A percentile compares a stretch with the other conserved stretches of the same genome.
Evolutionary conservation across 768 basidiomycete species (phyloP).

Genomic region (Exidia glandulosa): DNA sequence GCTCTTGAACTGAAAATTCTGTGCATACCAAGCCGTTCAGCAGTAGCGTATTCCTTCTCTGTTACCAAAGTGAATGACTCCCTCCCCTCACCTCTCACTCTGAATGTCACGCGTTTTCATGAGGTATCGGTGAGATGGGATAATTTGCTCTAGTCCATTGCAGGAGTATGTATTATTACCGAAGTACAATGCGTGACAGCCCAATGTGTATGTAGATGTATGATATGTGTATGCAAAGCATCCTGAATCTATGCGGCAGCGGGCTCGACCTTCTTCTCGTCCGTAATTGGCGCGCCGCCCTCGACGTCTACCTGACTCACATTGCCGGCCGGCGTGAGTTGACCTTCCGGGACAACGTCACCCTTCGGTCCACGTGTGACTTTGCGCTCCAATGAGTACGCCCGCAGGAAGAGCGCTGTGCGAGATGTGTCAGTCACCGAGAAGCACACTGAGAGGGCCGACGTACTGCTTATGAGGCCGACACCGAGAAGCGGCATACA

Average conservation of each 20-base stretch:
- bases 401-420: conserved; percentile 23
- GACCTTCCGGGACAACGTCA: not conserved
- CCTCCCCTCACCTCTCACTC: no score
- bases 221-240: no score
- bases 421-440: not conserved
- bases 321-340: not conserved
- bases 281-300: not conserved
- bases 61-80: no score
- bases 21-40: no score
- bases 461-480: conserved; percentile 33
- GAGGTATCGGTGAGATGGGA: no score
- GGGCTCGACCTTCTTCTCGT: not conserved
- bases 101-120: no score
- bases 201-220: no score
- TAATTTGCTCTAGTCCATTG: no score
- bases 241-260: not conserved
- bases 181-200: no score
- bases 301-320: not conserved
- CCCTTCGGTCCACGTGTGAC: conserved; percentile 4
- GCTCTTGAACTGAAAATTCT: no score
- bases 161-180: no score
- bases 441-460: not conserved
- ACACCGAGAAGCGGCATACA: conserved; percentile 46
- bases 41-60: no score
- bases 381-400: conserved; percentile 24